Conservation (phyloP, 176 grass and related monocot species). For the Triticum monococcum region DNA sequence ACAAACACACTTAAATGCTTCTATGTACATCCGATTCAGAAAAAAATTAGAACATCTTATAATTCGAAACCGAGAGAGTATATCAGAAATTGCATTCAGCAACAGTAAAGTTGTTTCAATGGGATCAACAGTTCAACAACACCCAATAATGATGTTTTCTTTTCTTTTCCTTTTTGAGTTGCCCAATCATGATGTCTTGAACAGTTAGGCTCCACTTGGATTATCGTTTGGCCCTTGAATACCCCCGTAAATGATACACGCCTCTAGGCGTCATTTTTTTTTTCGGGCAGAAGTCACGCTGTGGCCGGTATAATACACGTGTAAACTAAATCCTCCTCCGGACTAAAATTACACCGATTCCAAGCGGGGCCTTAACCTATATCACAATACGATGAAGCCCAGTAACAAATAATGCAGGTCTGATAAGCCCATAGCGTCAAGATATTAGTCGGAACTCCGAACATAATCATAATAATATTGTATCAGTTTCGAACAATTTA, state of each 20-base stretch:
- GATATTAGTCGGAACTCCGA: not conserved
- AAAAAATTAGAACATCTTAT: no score
- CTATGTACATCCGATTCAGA: no score
- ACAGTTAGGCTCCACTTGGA: not conserved
- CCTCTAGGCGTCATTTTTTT: no score
- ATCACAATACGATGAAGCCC: not conserved
- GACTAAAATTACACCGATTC: no score
- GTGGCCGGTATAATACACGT: no score
- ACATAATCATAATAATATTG: not conserved
- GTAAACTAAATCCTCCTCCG: no score
- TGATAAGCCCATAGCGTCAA: not conserved
- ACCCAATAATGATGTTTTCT: not conserved
- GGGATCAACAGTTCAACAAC: not conserved
- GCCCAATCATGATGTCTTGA: not conserved
- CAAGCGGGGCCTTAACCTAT: not conserved
- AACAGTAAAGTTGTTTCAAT: not conserved
- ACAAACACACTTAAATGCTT: no score
- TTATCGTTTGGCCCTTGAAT: no score
- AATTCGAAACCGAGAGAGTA: not conserved
- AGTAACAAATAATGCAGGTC: not conserved
- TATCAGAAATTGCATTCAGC: not conserved
- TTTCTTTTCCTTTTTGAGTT: not conserved
- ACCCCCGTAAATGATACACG: no score
- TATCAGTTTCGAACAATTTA: not conserved
- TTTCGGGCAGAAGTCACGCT: no score